phyloP scores from a whole-genome alignment of 176 grass and related monocot species.

The Themeda triandra region DNA sequence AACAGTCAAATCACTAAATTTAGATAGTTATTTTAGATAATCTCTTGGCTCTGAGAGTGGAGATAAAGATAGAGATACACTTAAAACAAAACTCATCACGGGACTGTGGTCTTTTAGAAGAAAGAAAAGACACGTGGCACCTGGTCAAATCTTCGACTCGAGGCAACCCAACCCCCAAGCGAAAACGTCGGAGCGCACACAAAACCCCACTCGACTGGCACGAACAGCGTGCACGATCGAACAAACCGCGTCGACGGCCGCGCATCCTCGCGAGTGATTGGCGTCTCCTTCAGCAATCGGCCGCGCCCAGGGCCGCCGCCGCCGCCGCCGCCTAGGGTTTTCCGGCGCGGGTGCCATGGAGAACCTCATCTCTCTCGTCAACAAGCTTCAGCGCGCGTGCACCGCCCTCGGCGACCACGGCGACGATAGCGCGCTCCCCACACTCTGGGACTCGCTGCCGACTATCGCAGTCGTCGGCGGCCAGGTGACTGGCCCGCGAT shows the following conservation, averaged over 20 bases:
- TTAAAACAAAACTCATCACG: too few species aligned
- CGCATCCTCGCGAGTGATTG: not conserved
- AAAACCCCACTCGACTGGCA: not conserved
- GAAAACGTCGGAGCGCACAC: not conserved
- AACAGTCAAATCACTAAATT: too few species aligned
- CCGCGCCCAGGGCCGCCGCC: not conserved
- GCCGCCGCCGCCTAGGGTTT: not conserved
- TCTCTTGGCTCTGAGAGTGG: too few species aligned
- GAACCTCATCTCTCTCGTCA: constrained; percentile 74
- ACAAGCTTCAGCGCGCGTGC: constrained; percentile 83
- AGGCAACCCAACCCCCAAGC: not conserved
- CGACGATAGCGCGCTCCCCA: constrained; percentile 70
- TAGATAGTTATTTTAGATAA: too few species aligned
- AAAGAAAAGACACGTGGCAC: constrained; percentile 13
- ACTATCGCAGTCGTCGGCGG: constrained; percentile 82
- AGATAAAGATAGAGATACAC: too few species aligned
- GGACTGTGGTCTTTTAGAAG: not conserved
- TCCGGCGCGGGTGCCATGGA: constrained; percentile 40
- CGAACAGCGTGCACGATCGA: not conserved
- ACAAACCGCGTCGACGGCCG: not conserved
- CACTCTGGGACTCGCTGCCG: constrained; percentile 83
- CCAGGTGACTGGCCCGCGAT: constrained; percentile 34
- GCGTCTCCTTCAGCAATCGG: not conserved
- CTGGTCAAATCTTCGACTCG: not conserved
- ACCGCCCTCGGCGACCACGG: constrained; percentile 82